Percentiles rank a stretch among this genome's conserved stretches.
These are phyloP conservation scores for Penicillium verhagenii DNA, from an alignment of 495 filamentous ascomycete species.

Conservation along the genomic window DNA sequence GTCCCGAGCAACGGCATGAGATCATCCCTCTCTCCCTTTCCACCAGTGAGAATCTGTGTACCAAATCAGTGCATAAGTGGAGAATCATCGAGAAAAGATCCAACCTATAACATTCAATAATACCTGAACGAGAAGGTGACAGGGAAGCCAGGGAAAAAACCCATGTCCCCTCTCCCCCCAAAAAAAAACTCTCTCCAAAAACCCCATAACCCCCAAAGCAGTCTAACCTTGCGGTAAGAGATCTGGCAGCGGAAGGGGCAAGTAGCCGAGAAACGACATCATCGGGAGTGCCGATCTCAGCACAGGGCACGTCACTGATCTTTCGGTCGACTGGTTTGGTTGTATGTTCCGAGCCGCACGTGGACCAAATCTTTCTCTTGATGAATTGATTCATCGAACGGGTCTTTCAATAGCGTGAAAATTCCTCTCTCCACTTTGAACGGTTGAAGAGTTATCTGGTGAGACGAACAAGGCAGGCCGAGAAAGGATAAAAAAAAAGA, in stretches of 20 bases:
- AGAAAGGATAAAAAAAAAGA: background rate
- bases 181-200: no score
- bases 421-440: background rate
- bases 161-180: no score
- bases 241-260: conserved; percentile 16
- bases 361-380: conserved; percentile 3
- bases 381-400: background rate
- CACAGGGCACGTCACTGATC: conserved; percentile 14
- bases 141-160: background rate
- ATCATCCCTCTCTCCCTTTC: background rate
- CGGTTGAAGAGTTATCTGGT: background rate
- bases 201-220: background rate
- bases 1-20: conserved; percentile 3
- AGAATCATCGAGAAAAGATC: background rate
- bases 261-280: conserved; percentile 20
- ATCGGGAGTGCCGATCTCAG: conserved; percentile 24
- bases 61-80: conserved; percentile 10
- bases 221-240: conserved; percentile 3
- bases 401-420: no score
- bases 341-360: conserved; percentile 7
- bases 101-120: background rate
- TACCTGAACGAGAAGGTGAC: background rate
- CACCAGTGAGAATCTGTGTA: conserved; percentile 5
- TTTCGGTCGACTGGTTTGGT: background rate
- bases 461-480: background rate